Evolutionary conservation across 1,284 basidiomycete species (phyloP), one percentile per base, ranked within the genome.

Genomic region (Somion occarium): DNA sequence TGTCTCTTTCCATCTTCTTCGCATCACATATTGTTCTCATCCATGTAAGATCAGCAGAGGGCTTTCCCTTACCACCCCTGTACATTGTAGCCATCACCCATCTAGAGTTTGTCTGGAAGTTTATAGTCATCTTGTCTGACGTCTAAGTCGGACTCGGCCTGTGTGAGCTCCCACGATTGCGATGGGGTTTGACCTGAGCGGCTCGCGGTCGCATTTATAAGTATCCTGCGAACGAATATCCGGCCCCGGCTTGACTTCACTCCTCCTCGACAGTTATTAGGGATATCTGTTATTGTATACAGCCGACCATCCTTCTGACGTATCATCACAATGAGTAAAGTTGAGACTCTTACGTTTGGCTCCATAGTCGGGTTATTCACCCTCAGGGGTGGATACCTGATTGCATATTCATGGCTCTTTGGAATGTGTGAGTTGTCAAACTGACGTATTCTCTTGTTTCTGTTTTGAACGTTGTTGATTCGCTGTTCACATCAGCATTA

Each of bases 381-480:
- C 44, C 57, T 73, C 4, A 67, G 73, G 55, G 74, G 75, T n/a
- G 50, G 76, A 12, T 87, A 85, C 59, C 60, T 79, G 26, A 54
- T 85, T 25, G 75, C 68, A 13, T 86, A 80, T 68, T 70, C 72
- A 9, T 83, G 80, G 77, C 61, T 83, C 18, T 81, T 82, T 64
- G 85, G 85, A 50, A 83, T 82, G 83, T 82, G 83, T 85, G 63
- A 69, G 80, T 76, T 38, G 7, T 23, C 18, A 37, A 22, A 22
- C 19, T 30, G n/a, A 43, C 13, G 41, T 38, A 47, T 19, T 37
- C 13, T 44, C n/a, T 5, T 23, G 38, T 15, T 42, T 34, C n/a
- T 49, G 18, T 18, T n/a, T 47, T 44, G 46, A 38, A 48, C 42
- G 50, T 44, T 47, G 43, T 38, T 44, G 44, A 23, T 19, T 22